Conservation (phyloP, 78 protist genomes). For the Polysphondylium violaceum region DNA sequence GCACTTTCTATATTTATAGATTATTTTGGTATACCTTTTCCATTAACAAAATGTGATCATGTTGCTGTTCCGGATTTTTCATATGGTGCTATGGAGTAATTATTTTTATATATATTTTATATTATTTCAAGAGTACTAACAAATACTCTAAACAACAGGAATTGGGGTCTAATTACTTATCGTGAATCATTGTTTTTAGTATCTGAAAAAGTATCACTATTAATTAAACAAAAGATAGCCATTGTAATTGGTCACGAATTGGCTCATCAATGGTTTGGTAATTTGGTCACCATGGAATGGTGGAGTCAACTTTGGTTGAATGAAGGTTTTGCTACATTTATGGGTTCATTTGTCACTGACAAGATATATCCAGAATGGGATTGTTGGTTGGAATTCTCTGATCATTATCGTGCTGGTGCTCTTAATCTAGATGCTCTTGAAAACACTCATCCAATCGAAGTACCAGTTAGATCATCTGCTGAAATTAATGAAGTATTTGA, state of each 20-base stretch:
- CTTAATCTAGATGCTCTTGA: slow-evolving; percentile 86
- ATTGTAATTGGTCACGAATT: slow-evolving; percentile 85
- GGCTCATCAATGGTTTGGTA: slow-evolving; percentile 94
- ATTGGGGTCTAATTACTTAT: slow-evolving; percentile 93
- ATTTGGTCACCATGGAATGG: slow-evolving; percentile 98
- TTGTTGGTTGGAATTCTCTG: slow-evolving; percentile 72
- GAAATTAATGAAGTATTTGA: slow-evolving; percentile 95
- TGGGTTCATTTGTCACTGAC: slow-evolving; percentile 82
- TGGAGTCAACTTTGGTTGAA: slow-evolving; percentile 97
- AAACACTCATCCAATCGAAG: slow-evolving; percentile 94
- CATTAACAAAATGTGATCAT: slow-evolving; percentile 92
- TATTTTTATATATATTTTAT: background rate
- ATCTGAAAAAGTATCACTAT: background rate
- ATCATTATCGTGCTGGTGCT: slow-evolving; percentile 66
- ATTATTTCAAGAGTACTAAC: background rate
- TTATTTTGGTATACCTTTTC: slow-evolving; percentile 88
- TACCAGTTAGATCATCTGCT: slow-evolving; percentile 74
- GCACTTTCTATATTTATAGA: slow-evolving; percentile 68
- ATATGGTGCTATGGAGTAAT: slow-evolving; percentile 92
- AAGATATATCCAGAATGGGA: slow-evolving; percentile 93
- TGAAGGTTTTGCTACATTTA: slow-evolving; percentile 93
- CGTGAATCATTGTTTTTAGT: slow-evolving; percentile 87
- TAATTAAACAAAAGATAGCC: slow-evolving; percentile 60
- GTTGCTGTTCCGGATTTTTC: slow-evolving; percentile 92
- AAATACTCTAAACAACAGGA: slow-evolving; percentile 39